Evolutionary conservation across 2,329 filamentous ascomycete species (phyloP).

Genomic region (Alternaria metachromatica): DNA sequence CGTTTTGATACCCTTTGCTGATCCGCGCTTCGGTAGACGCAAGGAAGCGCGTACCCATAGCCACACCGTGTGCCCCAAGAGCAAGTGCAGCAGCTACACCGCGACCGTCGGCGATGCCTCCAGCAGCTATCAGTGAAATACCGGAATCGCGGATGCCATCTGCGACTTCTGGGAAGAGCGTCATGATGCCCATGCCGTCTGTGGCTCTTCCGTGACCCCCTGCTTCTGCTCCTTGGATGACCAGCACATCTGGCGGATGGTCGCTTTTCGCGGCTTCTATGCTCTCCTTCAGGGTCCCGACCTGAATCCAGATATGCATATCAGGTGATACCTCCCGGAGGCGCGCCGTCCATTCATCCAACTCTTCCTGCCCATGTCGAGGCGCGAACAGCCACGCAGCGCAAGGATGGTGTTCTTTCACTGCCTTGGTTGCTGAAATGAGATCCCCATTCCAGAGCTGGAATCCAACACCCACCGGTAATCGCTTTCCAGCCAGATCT

Average conservation of each 20-base stretch:
- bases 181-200: constrained; percentile 54
- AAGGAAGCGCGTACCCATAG: constrained; percentile 69
- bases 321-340: constrained; percentile 41
- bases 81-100: constrained; percentile 63
- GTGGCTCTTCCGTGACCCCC: constrained; percentile 66
- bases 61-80: constrained; percentile 60
- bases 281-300: constrained; percentile 65
- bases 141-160: constrained; percentile 38
- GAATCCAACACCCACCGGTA: constrained; percentile 67
- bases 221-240: constrained; percentile 67
- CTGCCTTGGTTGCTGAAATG: constrained; percentile 57
- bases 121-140: constrained; percentile 59
- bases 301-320: constrained; percentile 63
- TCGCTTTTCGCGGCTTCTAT: constrained; percentile 56
- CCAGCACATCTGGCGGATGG: constrained; percentile 59
- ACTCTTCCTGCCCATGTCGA: constrained; percentile 40
- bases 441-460: constrained; percentile 58
- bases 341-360: constrained; percentile 38
- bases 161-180: constrained; percentile 63
- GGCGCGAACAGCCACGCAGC: constrained; percentile 73
- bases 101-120: constrained; percentile 64
- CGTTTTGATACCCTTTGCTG: constrained; percentile 53
- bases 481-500: constrained; percentile 14
- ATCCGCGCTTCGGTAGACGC: constrained; percentile 56
- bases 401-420: constrained; percentile 60